phyloP scores from a whole-genome alignment of 495 filamentous ascomycete genomes.

The Amorphotheca resinae region DNA sequence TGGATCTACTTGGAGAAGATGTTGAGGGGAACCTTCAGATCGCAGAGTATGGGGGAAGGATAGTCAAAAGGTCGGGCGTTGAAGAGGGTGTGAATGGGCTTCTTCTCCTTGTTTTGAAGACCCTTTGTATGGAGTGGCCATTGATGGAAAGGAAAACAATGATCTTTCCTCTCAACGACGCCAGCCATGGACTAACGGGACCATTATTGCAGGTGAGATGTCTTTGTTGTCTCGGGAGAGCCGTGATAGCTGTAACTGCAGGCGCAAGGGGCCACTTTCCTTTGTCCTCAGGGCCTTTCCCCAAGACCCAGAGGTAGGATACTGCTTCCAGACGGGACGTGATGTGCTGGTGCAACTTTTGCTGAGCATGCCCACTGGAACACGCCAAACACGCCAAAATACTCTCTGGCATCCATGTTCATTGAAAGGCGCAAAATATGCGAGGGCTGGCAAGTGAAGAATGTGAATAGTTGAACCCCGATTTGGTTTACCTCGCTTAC shows the following conservation, averaged over 20 bases:
- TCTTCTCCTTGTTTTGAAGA: conserved; percentile 15
- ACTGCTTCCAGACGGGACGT: neutral
- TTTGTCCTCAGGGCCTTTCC: neutral
- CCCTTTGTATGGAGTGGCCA: conserved; percentile 20
- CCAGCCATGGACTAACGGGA: conserved; percentile 8
- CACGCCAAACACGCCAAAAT: neutral
- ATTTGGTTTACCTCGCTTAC: neutral
- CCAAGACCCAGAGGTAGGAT: neutral
- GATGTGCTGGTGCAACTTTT: too few relatives aligned
- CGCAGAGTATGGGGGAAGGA: conserved; percentile 1
- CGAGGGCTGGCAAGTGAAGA: neutral
- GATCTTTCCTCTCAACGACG: conserved; percentile 14
- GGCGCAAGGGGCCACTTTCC: neutral
- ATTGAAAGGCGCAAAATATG: too few relatives aligned
- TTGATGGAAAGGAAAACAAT: conserved; percentile 21
- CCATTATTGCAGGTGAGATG: conserved; percentile 17
- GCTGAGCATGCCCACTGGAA: neutral
- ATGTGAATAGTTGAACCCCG: neutral
- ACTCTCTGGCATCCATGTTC: too few relatives aligned
- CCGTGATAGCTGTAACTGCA: conserved; percentile 9
- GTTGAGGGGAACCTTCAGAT: neutral
- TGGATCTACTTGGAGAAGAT: neutral
- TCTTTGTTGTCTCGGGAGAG: conserved; percentile 24
- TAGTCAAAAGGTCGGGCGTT: conserved; percentile 1
- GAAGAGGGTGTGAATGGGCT: conserved; percentile 15